A percentile compares a stretch with the other conserved stretches of the same genome.
Conservation (phyloP, 768 basidiomycete genomes). For the Pulveroboletus sp. region DNA sequence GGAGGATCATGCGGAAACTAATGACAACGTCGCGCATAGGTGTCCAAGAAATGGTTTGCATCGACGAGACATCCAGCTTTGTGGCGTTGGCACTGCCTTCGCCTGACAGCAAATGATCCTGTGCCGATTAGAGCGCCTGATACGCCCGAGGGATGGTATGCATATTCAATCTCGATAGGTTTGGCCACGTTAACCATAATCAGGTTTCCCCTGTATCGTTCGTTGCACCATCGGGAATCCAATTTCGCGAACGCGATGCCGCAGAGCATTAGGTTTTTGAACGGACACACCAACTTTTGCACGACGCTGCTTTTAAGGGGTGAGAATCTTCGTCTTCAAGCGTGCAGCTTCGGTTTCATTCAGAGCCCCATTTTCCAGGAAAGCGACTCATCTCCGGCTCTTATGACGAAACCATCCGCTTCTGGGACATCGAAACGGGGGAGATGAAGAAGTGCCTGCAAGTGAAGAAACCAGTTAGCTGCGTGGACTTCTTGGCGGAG, state of each 20-base stretch:
- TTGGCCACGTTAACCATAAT: not conserved
- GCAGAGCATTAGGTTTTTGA: conserved; percentile 72
- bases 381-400: conserved; percentile 84
- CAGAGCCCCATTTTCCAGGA: conserved; percentile 32
- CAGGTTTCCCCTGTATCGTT: conserved; percentile 70
- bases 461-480: conserved; percentile 88
- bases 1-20: not conserved
- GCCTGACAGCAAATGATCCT: conserved; percentile 70
- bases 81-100: conserved; percentile 74
- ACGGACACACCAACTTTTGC: conserved; percentile 84
- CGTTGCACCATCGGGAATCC: conserved; percentile 78
- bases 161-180: conserved; percentile 1
- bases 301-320: conserved; percentile 71
- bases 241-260: conserved; percentile 77
- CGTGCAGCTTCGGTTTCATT: not conserved
- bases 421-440: conserved; percentile 79
- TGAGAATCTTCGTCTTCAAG: conserved; percentile 11
- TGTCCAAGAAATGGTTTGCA: conserved; percentile 42
- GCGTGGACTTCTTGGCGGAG: conserved; percentile 80
- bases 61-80: conserved; percentile 57
- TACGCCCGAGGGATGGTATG: conserved; percentile 70
- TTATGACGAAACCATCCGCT: conserved; percentile 88
- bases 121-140: conserved; percentile 58
- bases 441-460: conserved; percentile 70
- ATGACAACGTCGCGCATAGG: conserved; percentile 20